Evolutionary conservation across 2,329 filamentous ascomycete genomes (phyloP).

Genomic region (Neofusicoccum umdonicola): DNA sequence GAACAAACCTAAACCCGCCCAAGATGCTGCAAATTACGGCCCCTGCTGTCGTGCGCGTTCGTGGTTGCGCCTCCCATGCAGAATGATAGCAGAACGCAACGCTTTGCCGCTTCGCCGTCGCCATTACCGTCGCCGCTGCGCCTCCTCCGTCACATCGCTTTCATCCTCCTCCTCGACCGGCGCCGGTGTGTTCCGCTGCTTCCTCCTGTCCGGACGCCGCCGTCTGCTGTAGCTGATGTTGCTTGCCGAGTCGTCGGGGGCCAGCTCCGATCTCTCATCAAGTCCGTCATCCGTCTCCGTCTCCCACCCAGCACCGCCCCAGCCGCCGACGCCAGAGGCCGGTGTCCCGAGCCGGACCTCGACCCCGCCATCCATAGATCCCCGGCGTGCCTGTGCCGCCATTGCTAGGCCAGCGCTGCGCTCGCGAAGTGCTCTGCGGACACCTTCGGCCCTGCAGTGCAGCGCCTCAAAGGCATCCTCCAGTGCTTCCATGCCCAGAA

Average conservation of each 20-base stretch:
- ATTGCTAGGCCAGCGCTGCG: constrained; percentile 74
- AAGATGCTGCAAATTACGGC: neutral
- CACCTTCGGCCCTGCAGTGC: constrained; percentile 79
- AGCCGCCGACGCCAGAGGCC: constrained; percentile 39
- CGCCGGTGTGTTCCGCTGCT: constrained; percentile 68
- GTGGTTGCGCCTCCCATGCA: constrained; percentile 10
- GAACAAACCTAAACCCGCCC: neutral
- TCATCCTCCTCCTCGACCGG: constrained; percentile 69
- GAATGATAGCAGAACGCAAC: neutral
- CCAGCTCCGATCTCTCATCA: constrained; percentile 53
- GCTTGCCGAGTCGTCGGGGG: constrained; percentile 76
- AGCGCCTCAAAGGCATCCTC: constrained; percentile 92
- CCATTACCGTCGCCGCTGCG: neutral
- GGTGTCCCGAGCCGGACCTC: constrained; percentile 51
- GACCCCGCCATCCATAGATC: constrained; percentile 40
- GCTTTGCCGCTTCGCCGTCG: neutral
- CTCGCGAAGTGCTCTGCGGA: constrained; percentile 76
- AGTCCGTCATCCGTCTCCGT: constrained; percentile 29
- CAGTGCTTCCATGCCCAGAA: constrained; percentile 86
- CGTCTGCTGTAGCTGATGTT: constrained; percentile 73
- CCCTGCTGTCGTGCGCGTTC: neutral
- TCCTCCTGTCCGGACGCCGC: constrained; percentile 64
- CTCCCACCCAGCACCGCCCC: constrained; percentile 28
- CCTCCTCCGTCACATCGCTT: constrained; percentile 18
- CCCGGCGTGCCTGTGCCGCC: constrained; percentile 59